A percentile compares a stretch with the other conserved stretches of the same genome.
Conservation (phyloP, 116 monocot species). For the Posidonia oceanica region DNA sequence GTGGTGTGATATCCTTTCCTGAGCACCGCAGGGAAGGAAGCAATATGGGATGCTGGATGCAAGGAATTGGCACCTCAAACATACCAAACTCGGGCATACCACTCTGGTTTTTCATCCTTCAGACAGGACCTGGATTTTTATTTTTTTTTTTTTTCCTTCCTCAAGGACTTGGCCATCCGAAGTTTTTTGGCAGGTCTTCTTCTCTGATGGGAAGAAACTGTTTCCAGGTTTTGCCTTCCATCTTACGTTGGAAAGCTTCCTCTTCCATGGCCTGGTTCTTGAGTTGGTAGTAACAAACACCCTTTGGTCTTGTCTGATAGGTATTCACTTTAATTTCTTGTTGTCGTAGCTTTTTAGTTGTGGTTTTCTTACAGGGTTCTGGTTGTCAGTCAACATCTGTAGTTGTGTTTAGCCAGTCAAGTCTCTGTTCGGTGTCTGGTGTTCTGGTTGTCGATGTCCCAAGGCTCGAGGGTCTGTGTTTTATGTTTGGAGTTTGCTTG, state of each 20-base stretch:
- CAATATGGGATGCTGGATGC: not conserved
- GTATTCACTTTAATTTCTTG: not conserved
- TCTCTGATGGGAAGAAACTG: not conserved
- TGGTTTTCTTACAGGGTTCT: not conserved
- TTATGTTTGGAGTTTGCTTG: constrained; percentile 7
- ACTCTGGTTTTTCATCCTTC: constrained; percentile 1
- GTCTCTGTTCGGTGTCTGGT: not conserved
- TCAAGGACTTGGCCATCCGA: not conserved
- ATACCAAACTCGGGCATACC: not conserved
- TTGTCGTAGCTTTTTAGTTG: not conserved
- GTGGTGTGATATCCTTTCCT: constrained; percentile 26
- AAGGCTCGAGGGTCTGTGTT: constrained; percentile 1
- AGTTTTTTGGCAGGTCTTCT: constrained; percentile 1
- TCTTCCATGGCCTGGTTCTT: not conserved
- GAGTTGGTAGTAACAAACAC: not conserved
- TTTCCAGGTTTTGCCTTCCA: not conserved
- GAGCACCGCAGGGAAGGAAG: not conserved
- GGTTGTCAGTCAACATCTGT: not conserved
- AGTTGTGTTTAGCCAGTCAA: not conserved
- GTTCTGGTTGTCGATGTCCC: not conserved
- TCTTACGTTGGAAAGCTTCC: not conserved
- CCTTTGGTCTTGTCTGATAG: not conserved
- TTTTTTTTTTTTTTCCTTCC: not conserved
- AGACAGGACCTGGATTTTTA: not conserved
- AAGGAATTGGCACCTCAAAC: not conserved